Percentiles rank a stretch among this genome's conserved stretches.
Conservation (phyloP, 805 yeast species). For the Suhomyces tanzawaensis region DNA sequence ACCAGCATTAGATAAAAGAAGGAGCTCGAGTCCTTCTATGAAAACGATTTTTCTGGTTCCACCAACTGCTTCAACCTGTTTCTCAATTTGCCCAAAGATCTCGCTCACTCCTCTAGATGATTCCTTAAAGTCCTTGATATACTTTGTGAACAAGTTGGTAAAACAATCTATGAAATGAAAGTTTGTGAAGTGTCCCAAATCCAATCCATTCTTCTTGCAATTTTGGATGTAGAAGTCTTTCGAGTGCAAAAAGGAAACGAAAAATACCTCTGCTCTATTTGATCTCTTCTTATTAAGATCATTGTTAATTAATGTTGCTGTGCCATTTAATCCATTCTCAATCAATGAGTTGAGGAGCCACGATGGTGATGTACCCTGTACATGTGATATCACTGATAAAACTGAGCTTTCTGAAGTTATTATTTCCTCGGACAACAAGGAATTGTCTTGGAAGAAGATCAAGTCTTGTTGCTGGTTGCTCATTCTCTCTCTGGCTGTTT, state of each 20-base stretch:
- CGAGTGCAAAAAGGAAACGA: slow-evolving; percentile 35
- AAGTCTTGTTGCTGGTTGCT: slow-evolving; percentile 49
- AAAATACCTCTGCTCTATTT: slow-evolving; percentile 28
- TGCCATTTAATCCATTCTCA: slow-evolving; percentile 50
- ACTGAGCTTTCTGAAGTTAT: slow-evolving; percentile 9
- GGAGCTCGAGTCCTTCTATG: slow-evolving; percentile 48
- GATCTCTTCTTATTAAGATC: slow-evolving; percentile 20
- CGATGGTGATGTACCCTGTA: slow-evolving; percentile 55
- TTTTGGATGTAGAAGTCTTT: slow-evolving; percentile 32
- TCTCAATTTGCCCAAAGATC: slow-evolving; percentile 18
- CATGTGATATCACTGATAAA: slow-evolving; percentile 30
- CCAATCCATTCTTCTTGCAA: slow-evolving; percentile 41
- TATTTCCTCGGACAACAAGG: slow-evolving; percentile 35
- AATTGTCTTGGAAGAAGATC: slow-evolving; percentile 48
- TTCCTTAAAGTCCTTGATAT: slow-evolving; percentile 22
- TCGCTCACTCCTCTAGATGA: slow-evolving; percentile 12
- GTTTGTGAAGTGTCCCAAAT: slow-evolving; percentile 19
- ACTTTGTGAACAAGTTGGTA: slow-evolving; percentile 41
- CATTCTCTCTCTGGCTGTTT: neutral
- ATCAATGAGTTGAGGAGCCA: slow-evolving; percentile 61
- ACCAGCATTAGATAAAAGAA: slow-evolving; percentile 42
- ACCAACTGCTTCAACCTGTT: slow-evolving; percentile 7
- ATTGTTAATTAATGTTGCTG: slow-evolving; percentile 39
- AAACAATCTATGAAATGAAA: slow-evolving; percentile 47
- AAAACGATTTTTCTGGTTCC: slow-evolving; percentile 27